These are phyloP conservation scores for Phytophthora vignae DNA, from an alignment of 352 stramenopile genomes.

Conservation along the genomic window DNA sequence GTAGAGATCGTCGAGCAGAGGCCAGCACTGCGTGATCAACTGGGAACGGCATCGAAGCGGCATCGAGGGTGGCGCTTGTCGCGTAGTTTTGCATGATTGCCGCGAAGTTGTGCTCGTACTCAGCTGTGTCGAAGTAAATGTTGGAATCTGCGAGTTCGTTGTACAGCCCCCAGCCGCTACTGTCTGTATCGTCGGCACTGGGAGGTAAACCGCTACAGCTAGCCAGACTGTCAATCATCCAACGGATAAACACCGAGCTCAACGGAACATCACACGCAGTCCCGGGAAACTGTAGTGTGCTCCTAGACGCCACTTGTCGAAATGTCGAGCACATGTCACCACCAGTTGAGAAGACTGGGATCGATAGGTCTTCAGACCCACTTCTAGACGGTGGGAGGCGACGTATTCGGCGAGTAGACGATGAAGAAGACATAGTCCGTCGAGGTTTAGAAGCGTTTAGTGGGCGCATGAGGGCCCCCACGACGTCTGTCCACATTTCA, in stretches of 20 bases:
- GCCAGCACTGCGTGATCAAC: conserved; percentile 23
- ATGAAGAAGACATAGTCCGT: conserved; percentile 14
- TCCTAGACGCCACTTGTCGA: conserved; percentile 24
- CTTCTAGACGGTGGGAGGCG: conserved; percentile 20
- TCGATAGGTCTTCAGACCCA: not conserved
- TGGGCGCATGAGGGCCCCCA: conserved; percentile 6
- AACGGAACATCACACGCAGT: conserved; percentile 47
- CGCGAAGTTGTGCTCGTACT: conserved; percentile 45
- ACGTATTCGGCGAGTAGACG: conserved; percentile 32
- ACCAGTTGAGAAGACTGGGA: conserved; percentile 8
- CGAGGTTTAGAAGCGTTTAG: conserved; percentile 10
- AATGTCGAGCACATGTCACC: conserved; percentile 26
- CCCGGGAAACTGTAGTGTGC: conserved; percentile 42
- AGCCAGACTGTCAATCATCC: conserved; percentile 20
- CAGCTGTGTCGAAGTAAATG: conserved; percentile 48
- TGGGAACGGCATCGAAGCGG: not conserved
- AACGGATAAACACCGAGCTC: conserved; percentile 45
- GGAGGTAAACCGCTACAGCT: not conserved
- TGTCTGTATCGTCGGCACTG: not conserved
- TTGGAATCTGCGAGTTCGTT: conserved; percentile 29
- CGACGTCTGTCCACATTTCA: conserved; percentile 35
- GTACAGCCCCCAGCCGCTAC: not conserved
- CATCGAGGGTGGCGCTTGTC: conserved; percentile 19
- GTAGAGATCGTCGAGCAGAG: conserved; percentile 26
- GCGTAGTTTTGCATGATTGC: conserved; percentile 39